Evolutionary conservation across 257 asterid genomes (phyloP), one percentile per base, ranked within the genome.

Genomic region (Eucommia ulmoides): DNA sequence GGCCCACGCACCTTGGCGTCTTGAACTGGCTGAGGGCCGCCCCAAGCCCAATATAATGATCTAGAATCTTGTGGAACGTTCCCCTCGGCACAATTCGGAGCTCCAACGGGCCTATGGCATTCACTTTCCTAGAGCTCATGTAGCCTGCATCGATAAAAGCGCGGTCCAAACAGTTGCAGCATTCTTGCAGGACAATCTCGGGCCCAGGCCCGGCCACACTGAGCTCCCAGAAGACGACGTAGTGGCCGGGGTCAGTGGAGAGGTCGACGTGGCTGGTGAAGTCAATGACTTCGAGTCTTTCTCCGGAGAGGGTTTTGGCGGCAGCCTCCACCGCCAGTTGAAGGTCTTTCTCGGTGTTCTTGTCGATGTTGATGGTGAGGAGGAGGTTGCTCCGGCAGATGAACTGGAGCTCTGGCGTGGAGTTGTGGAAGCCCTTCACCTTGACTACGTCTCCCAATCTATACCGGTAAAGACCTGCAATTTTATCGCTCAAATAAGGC

Each of bases 1-100:
- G 75, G 3, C 93, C 89, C 20, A 91, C 81, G 24, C 95, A 91
- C 10, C 99, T 51, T 3, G 99, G 99, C 7, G 95, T 83, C 66
- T 91, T 91, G 82, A 86, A 91, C 78, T 91, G 99, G 73, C 99
- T 91, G 16, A 86, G 96, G 2, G 99, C 97, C 8, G 87, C 93
- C 1, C 99, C 99, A 8, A 81, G 44, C 8, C 89, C 95, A 2
- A 91, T 97, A 23, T 67, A 79, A 51, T 91, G 97, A 62, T 91
- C 99, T 66, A 83, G 35, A 10, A 91, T 81, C 93, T 76, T 81
- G 33, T 81, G 89, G 44, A 91, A 91, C 0, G 99, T 87, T 2
- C 95, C 96, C 50, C 60, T 70, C 79, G 51, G 67, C 65, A 91
- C 76, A 8, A 83, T 41, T 33, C 79, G 55, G 7, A 91, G 89